Evolutionary conservation across 371 early-diverging fungal species (phyloP).

Genomic region (Polyrhizophydium stewartii): DNA sequence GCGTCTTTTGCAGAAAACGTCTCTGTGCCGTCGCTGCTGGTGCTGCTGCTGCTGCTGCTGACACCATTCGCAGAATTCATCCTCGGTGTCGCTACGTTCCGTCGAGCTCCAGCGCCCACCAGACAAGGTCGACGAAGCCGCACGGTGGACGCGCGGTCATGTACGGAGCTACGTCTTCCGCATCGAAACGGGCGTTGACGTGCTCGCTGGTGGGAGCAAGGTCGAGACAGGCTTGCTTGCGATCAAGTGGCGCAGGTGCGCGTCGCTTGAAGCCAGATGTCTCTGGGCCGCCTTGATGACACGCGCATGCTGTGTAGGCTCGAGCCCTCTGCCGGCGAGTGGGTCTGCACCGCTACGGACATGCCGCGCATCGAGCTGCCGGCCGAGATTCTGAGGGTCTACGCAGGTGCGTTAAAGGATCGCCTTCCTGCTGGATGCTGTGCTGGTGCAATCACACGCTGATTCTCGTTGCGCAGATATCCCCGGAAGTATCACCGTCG

Average conservation of each 20-base stretch:
- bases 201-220: background rate
- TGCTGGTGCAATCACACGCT: background rate
- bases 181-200: background rate
- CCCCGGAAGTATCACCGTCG: constrained; percentile 51
- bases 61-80: too few species aligned
- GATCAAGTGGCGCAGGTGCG: background rate
- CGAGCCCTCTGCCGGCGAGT: background rate
- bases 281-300: too few species aligned
- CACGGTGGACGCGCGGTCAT: background rate
- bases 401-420: constrained; percentile 6
- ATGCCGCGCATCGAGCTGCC: constrained; percentile 15
- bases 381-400: constrained; percentile 10
- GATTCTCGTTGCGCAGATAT: constrained; percentile 32
- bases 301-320: too few species aligned
- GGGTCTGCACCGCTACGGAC: constrained; percentile 5
- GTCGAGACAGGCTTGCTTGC: background rate
- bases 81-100: background rate
- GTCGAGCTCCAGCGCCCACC: too few species aligned
- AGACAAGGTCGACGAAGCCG: too few species aligned
- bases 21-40: too few species aligned
- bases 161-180: background rate
- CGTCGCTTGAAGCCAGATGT: too few species aligned
- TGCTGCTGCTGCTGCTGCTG: too few species aligned
- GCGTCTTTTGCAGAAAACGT: too few species aligned
- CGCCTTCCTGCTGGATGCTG: background rate